Conservation (phyloP, 306 rosid genomes). For the Fragaria iinumae region DNA sequence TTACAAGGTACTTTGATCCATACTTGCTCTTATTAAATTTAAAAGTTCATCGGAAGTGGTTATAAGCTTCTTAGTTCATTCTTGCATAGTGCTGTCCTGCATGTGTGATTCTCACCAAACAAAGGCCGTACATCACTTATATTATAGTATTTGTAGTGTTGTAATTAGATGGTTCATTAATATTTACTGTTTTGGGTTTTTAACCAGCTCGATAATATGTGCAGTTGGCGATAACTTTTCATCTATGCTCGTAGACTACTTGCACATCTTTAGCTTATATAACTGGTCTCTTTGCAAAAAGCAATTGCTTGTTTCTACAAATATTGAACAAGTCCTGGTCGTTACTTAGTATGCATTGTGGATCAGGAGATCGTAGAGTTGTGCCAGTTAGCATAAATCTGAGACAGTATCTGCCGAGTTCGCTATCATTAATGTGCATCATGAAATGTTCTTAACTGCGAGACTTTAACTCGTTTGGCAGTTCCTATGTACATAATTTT, state of each 20-base stretch:
- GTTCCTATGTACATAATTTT: background rate
- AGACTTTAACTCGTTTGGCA: background rate
- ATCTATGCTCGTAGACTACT: background rate
- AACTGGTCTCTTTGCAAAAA: background rate
- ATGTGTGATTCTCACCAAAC: background rate
- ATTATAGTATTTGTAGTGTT: background rate
- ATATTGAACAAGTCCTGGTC: background rate
- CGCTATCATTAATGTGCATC: background rate
- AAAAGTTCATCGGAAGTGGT: background rate
- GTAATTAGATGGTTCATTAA: background rate
- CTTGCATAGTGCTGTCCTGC: background rate
- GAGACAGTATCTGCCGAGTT: background rate
- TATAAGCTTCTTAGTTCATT: background rate
- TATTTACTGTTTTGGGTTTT: background rate
- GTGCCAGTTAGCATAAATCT: background rate
- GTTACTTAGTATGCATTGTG: background rate
- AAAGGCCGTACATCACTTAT: background rate
- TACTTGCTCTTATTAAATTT: background rate
- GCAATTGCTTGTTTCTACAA: background rate
- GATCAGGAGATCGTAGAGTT: background rate
- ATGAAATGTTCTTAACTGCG: background rate
- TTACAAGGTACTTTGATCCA: conserved; percentile 61
- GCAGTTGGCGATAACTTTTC: background rate
- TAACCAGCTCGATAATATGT: background rate
- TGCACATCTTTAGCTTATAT: background rate